Base-by-base conservation (phyloP, 2,329 filamentous ascomycete genomes). In the Aspergillus floridensis region DNA sequence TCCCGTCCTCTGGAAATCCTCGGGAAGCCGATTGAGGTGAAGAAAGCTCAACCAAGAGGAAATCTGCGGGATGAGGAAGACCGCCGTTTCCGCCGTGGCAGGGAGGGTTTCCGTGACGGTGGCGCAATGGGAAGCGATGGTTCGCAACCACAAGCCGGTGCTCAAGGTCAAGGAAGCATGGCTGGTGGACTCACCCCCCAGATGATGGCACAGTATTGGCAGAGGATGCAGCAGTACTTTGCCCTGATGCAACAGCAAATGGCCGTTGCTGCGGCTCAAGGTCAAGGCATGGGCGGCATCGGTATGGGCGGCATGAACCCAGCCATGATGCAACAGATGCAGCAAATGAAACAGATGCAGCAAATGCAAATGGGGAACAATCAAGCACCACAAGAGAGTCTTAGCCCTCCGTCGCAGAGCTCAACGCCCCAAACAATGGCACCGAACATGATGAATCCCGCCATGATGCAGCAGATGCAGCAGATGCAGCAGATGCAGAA, bases 131-230 rank as follows among this genome's bases (percentile, higher is more conserved):
- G 70, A 38, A 66, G 69, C 32, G 75, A 78, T 49, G 70, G 70
- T 53, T 72, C 71, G 44, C 75, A 77, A 56, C 81, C 85, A 62
- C 78, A 82, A 48, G 75, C 76, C 60, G 77, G 78, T 60, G 76
- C 76, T 53, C 79, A 79, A 62, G 65, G 70, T 24, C 77, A 77
- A 61, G 69, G 65, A 57, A 74, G 72, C 49, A 73, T 76, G 65
- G 68, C 71, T 74, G 74, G 82, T 54, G 88, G 89, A 63, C 96
- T 98, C 90, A 96, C 91, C 21, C 93, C 93, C 0, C 92, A 96
- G 71, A 88, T 96, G 81, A 97, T 98, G 92, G 95, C 95, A 2
- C 93, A 97, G 75, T 97, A 98, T 79, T 96, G 95, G 87, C 92
- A 96, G 75, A 87, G 93, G 51, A 98, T 99, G 93, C 95, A 99